phyloP scores from a whole-genome alignment of 352 stramenopile genomes.

The Globisporangium lucens region DNA sequence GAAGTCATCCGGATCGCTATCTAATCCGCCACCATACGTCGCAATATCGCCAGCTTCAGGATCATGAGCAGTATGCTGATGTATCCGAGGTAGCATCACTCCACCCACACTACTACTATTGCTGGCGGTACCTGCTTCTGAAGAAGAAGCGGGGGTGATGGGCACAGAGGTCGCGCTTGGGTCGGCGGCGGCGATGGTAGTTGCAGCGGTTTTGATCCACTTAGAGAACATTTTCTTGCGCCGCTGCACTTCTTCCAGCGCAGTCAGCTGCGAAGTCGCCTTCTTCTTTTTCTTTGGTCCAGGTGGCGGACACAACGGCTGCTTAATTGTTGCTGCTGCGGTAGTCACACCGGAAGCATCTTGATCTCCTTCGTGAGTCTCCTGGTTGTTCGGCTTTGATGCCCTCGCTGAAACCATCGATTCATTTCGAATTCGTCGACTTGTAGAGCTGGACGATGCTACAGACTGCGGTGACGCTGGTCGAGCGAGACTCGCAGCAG shows the following conservation, averaged over 20 bases:
- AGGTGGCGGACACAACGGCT: constrained; percentile 2
- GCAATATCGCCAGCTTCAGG: neutral
- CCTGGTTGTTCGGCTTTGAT: constrained; percentile 27
- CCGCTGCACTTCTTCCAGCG: constrained; percentile 59
- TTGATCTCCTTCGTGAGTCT: constrained; percentile 27
- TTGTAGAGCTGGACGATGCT: neutral
- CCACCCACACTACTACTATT: neutral
- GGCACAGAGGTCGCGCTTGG: neutral
- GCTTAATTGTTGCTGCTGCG: neutral
- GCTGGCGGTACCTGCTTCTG: neutral
- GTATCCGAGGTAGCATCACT: constrained; percentile 10
- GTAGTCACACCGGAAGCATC: neutral
- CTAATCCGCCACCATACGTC: neutral
- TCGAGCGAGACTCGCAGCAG: constrained; percentile 4
- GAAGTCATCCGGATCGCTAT: neutral
- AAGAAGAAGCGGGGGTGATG: neutral
- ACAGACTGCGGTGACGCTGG: constrained; percentile 3
- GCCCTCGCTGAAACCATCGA: neutral
- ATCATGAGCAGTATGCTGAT: neutral
- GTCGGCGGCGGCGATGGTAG: neutral
- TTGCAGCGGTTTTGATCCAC: constrained; percentile 45
- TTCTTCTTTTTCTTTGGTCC: constrained; percentile 36
- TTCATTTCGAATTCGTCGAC: constrained; percentile 4
- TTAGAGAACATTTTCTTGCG: constrained; percentile 72
- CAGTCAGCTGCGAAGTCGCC: constrained; percentile 21